Evolutionary conservation across 805 yeast genomes (phyloP).

Genomic region (Ogataea kodamae): DNA sequence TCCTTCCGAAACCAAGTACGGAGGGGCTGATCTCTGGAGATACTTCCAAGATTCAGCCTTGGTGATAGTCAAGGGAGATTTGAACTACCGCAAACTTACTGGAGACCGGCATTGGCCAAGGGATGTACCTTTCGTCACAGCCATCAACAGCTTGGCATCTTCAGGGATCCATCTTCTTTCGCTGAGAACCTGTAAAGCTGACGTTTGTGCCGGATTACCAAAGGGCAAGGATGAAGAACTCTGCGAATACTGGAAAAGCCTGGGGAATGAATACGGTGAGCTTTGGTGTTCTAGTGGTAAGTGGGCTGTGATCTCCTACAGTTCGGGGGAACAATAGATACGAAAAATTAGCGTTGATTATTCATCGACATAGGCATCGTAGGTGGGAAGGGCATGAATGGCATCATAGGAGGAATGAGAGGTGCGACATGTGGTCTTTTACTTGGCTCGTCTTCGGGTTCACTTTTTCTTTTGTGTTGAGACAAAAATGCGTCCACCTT

Average conservation of each 20-base stretch:
- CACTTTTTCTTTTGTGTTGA: conserved; percentile 24
- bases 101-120: conserved; percentile 89
- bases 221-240: conserved; percentile 71
- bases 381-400: conserved; percentile 28
- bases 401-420: conserved; percentile 29
- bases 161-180: conserved; percentile 66
- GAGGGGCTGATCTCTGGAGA: conserved; percentile 59
- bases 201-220: conserved; percentile 82
- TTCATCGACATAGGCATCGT: conserved; percentile 17
- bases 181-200: conserved; percentile 94
- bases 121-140: conserved; percentile 66
- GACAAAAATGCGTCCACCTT: conserved; percentile 52
- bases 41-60: conserved; percentile 63
- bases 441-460: conserved; percentile 11
- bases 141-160: conserved; percentile 65
- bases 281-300: conserved; percentile 89
- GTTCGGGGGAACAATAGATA: conserved; percentile 32
- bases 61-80: conserved; percentile 88
- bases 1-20: conserved; percentile 46
- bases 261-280: conserved; percentile 61
- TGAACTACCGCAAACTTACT: conserved; percentile 90
- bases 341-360: conserved; percentile 1
- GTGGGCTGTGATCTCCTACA: conserved; percentile 84
- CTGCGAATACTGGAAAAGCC: conserved; percentile 49
- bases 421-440: conserved; percentile 23